Percentiles rank a stretch among this genome's conserved stretches.
Conservation (phyloP, 2,329 filamentous ascomycete genomes). For the Tricladium varicosporioides region DNA sequence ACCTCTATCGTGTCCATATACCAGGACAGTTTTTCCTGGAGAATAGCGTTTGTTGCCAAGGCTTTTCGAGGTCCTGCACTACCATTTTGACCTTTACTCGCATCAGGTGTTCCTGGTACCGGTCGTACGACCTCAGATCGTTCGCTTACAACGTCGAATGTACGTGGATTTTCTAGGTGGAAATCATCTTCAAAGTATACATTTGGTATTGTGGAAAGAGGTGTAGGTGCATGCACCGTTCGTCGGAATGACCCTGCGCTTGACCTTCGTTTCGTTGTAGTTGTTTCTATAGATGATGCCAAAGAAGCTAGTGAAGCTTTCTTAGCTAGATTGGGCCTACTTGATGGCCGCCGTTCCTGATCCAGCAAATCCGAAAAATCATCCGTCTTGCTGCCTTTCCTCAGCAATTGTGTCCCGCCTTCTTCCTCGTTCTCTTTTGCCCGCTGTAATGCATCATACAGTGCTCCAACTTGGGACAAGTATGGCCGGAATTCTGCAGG, state of each 20-base stretch:
- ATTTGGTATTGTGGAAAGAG: constrained; percentile 83
- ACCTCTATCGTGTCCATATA: constrained; percentile 99
- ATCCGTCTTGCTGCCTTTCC: constrained; percentile 37
- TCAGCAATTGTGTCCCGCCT: constrained; percentile 36
- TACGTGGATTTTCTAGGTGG: constrained; percentile 91
- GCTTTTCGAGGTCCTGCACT: constrained; percentile 71
- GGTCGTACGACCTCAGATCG: constrained; percentile 87
- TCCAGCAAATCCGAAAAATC: constrained; percentile 40
- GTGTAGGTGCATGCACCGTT: constrained; percentile 70
- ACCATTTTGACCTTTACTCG: constrained; percentile 56
- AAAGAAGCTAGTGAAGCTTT: constrained; percentile 42
- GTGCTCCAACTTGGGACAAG: constrained; percentile 75
- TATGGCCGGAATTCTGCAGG: constrained; percentile 79
- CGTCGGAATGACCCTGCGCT: constrained; percentile 53
- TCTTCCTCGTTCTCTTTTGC: constrained; percentile 77
- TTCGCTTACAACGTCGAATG: constrained; percentile 95
- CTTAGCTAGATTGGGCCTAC: constrained; percentile 32
- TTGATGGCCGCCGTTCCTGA: constrained; percentile 21
- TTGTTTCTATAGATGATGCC: constrained; percentile 33
- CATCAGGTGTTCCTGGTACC: constrained; percentile 51
- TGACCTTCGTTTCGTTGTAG: constrained; percentile 45
- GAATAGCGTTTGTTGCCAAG: constrained; percentile 90
- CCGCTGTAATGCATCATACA: constrained; percentile 87
- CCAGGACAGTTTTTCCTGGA: constrained; percentile 98
- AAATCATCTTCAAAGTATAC: constrained; percentile 97